Conservation (phyloP, 305 asterid genomes). For the Fraxinus greggii region DNA sequence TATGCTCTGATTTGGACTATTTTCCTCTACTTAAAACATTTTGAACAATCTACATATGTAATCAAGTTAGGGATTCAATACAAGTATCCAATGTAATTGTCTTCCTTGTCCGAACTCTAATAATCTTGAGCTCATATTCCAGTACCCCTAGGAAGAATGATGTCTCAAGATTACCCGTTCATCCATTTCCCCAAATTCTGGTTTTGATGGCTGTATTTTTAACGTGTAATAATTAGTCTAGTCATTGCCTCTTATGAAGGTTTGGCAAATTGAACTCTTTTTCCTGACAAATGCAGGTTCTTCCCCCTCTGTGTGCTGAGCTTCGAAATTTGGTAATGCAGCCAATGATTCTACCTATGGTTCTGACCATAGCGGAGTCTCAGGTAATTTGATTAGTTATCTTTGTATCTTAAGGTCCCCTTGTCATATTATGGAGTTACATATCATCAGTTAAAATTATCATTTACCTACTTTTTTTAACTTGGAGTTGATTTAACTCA, state of each 20-base stretch:
- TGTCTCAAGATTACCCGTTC: conserved; percentile 12
- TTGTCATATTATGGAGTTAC: conserved; percentile 7
- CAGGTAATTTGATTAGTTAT: conserved; percentile 56
- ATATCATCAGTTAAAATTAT: neutral
- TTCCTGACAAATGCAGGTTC: conserved; percentile 61
- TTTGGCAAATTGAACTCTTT: conserved; percentile 21
- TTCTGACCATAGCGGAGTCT: conserved; percentile 93
- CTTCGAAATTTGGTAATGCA: conserved; percentile 98
- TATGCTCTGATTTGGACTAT: neutral
- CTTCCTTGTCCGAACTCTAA: neutral
- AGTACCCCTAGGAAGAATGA: conserved; percentile 20
- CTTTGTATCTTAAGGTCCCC: conserved; percentile 22
- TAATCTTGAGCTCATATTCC: neutral
- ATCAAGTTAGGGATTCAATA: neutral
- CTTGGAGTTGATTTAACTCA: conserved; percentile 3
- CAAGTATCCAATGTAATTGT: neutral
- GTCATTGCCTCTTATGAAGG: conserved; percentile 26
- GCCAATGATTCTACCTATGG: conserved; percentile 98
- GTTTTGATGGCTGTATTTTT: conserved; percentile 18
- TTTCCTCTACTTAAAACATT: neutral
- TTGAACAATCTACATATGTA: neutral
- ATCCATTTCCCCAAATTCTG: neutral
- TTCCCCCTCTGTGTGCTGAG: conserved; percentile 98
- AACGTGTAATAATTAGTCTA: conserved; percentile 11
- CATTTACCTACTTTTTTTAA: neutral